Conservation (phyloP, 169 alveolate genomes). For the Cryptosporidium felis region DNA sequence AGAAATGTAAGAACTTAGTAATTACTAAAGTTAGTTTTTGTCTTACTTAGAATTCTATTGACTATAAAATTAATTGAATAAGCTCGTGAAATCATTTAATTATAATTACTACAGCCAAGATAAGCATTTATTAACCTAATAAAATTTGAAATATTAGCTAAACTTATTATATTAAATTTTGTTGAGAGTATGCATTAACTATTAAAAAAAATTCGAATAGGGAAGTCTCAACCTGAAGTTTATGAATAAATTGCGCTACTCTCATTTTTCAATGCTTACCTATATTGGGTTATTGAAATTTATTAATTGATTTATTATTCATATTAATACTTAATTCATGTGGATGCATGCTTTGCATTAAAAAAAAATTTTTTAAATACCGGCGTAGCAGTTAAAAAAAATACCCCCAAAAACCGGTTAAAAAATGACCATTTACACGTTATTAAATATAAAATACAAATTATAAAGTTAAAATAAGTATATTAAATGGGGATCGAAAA, state of each 20-base stretch:
- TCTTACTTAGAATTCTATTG: too few species aligned
- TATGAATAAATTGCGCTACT: not conserved
- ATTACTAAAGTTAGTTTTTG: too few species aligned
- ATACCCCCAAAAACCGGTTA: conserved; percentile 60
- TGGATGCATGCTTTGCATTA: conserved; percentile 19
- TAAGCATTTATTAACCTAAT: too few species aligned
- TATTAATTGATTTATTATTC: too few species aligned
- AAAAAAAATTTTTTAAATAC: conserved; percentile 16
- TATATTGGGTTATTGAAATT: not conserved
- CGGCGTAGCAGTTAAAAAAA: conserved; percentile 3
- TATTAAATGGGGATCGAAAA: not conserved
- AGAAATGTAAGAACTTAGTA: too few species aligned
- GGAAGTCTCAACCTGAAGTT: not conserved
- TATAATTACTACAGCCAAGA: too few species aligned
- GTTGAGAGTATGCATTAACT: too few species aligned
- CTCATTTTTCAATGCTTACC: not conserved
- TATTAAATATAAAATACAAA: not conserved
- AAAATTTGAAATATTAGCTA: too few species aligned
- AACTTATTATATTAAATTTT: too few species aligned
- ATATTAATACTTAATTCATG: too few species aligned
- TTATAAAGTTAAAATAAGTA: not conserved
- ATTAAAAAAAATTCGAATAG: not conserved
- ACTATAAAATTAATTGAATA: too few species aligned
- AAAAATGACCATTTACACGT: conserved; percentile 17
- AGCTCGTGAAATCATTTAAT: too few species aligned